Base-by-base conservation (phyloP, 108 stramenopile species). In the Schizochytrium sp. region DNA sequence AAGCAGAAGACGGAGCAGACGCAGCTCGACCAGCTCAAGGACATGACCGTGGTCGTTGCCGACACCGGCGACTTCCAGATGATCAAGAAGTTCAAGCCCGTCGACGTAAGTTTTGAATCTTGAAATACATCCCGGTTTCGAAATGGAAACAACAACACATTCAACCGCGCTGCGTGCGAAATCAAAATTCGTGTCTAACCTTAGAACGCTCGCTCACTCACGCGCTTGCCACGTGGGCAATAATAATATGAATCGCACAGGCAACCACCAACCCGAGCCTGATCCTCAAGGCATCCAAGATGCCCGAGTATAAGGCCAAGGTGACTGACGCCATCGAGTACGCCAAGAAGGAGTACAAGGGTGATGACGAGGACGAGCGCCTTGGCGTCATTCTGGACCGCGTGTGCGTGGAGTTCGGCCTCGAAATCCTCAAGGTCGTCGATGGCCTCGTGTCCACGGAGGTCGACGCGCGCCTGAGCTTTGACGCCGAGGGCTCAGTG, bases 391-490 rank as follows among this genome's bases (percentile, higher is more conserved):
- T 96, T 60, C 95, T 98, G 92, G 99, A 99, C 95, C 93, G 93
- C 76, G 89, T 99, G 58, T 96, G 97, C 16, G 98, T 98, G 59
- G 97, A 98, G 91, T 94, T 99, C 63, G 99, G 99, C 14, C 91
- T 93, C 63, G 93, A 97, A 72, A 93, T 99, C 28, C 63, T 94
- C 5, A 91, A 91, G 60, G 71, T 97, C 58, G 97, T 99, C 14
- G 95, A 96, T 6, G 99, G 99, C 21, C 92, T 93, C 72, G 97
- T 99, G 25, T 97, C 96, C 87, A 99, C 98, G 53, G 98, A 99
- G 94, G 98, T 99, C 5, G 98, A 99, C 92, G 94, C 96, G 72
- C 96, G 98, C 45, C 92, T 98, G 58, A 95, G 95, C 88, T 98
- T 95, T 89, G 97, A 99, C 90, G 96, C 95, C 45, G 96, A 96